Conservation (phyloP, 805 yeast genomes). For the Myxozyma monticola region DNA sequence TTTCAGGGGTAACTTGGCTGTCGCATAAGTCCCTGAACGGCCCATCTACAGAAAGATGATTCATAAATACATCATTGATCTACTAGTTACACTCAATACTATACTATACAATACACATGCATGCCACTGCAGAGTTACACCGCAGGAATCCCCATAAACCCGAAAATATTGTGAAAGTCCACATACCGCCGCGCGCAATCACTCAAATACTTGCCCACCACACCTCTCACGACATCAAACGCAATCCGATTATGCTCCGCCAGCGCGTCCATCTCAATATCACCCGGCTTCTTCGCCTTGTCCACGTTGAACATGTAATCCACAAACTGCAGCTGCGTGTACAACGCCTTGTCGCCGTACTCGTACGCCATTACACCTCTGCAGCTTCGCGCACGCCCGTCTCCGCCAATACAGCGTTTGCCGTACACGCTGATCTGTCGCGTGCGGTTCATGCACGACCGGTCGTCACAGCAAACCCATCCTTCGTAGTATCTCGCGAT, state of each 20-base stretch:
- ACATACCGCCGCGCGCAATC: conserved; percentile 90
- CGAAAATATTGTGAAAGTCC: conserved; percentile 75
- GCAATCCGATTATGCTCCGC: conserved; percentile 74
- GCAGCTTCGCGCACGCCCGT: conserved; percentile 62
- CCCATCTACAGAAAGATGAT: too few species aligned
- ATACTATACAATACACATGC: too few species aligned
- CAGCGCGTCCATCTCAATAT: conserved; percentile 62
- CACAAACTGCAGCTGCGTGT: conserved; percentile 81
- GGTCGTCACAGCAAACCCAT: conserved; percentile 81
- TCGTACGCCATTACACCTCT: conserved; percentile 79
- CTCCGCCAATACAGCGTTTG: conserved; percentile 69
- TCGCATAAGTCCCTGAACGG: too few species aligned
- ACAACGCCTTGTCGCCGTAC: conserved; percentile 76
- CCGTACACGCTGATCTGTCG: conserved; percentile 90
- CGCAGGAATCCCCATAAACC: conserved; percentile 17
- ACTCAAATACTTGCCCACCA: conserved; percentile 69
- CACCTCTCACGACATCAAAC: conserved; percentile 54
- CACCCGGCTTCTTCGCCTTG: conserved; percentile 52
- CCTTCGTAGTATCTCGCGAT: conserved; percentile 82
- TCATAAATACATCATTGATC: too few species aligned
- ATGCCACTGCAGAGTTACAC: too few species aligned
- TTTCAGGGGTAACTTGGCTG: too few species aligned
- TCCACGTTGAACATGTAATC: conserved; percentile 78
- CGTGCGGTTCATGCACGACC: conserved; percentile 74
- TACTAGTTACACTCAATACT: too few species aligned